phyloP scores from a whole-genome alignment of 164 flowering plant species.

The Amborella trichopoda region DNA sequence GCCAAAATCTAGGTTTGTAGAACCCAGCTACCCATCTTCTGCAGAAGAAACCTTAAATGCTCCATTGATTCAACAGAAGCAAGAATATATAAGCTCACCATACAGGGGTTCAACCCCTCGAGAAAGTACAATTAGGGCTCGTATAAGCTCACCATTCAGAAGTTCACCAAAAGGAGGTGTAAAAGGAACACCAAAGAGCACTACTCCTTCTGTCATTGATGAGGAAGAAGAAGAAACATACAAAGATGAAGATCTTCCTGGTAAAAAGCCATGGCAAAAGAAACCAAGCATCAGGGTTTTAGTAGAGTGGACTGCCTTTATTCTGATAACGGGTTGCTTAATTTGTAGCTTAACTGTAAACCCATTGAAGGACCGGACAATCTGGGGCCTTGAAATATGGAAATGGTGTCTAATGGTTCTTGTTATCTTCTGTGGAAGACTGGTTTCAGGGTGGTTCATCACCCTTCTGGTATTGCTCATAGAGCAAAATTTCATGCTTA shows the following conservation, averaged over 20 bases:
- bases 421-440: conserved; percentile 29
- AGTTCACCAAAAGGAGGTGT: too few relatives aligned
- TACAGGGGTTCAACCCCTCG: too few relatives aligned
- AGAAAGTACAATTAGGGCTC: too few relatives aligned
- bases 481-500: conserved; percentile 33
- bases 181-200: background rate
- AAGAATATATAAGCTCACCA: too few relatives aligned
- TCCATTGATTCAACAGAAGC: too few relatives aligned
- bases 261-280: conserved; percentile 7
- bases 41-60: too few relatives aligned
- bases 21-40: too few relatives aligned
- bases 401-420: conserved; percentile 32
- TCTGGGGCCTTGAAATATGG: conserved; percentile 25
- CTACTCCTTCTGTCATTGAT: background rate
- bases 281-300: conserved; percentile 9
- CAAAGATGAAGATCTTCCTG: background rate
- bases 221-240: background rate
- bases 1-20: too few relatives aligned
- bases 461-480: conserved; percentile 26
- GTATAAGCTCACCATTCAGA: too few relatives aligned
- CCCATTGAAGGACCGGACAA: background rate
- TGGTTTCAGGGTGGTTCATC: conserved; percentile 26
- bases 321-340: conserved; percentile 12
- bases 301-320: conserved; percentile 16
- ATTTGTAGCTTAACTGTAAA: conserved; percentile 15